phyloP scores from a whole-genome alignment of 169 alveolate genomes.

The Eimeria praecox region DNA sequence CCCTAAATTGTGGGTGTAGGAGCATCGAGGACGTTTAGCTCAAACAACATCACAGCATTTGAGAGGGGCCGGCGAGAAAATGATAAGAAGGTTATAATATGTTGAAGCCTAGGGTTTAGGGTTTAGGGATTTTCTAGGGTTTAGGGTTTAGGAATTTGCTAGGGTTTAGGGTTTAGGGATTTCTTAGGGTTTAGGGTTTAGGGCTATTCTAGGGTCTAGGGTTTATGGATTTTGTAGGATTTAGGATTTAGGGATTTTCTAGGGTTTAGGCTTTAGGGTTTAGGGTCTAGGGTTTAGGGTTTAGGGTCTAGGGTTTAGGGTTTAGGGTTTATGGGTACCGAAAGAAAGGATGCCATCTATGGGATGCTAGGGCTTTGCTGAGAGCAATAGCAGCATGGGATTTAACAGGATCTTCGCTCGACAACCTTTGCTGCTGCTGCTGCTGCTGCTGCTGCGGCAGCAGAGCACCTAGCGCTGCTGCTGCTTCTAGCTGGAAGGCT shows the following conservation, averaged over 20 bases:
- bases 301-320: not conserved
- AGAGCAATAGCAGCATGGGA: slow-evolving; percentile 68
- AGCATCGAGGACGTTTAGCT: too few species aligned
- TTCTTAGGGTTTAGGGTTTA: not conserved
- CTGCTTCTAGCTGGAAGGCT: slow-evolving; percentile 89
- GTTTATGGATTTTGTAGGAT: not conserved
- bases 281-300: not conserved
- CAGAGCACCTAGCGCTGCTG: slow-evolving; percentile 6
- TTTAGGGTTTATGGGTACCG: slow-evolving; percentile 11
- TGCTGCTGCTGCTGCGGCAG: slow-evolving; percentile 23
- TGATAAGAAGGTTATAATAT: too few species aligned
- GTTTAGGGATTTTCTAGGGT: slow-evolving; percentile 35
- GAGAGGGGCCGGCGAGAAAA: too few species aligned
- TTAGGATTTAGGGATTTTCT: too few species aligned
- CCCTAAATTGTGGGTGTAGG: too few species aligned
- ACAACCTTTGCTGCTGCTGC: slow-evolving; percentile 22
- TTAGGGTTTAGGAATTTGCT: not conserved
- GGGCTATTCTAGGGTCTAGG: not conserved
- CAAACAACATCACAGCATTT: too few species aligned
- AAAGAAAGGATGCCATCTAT: slow-evolving; percentile 80
- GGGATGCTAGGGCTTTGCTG: slow-evolving; percentile 53
- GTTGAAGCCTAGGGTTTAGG: slow-evolving; percentile 40
- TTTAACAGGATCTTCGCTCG: slow-evolving; percentile 25
- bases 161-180: not conserved
- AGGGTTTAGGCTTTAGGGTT: too few species aligned